Evolutionary conservation across 441 rosid species (phyloP), one percentile per base, ranked within the genome.

Genomic region (Gossypium armourianum): DNA sequence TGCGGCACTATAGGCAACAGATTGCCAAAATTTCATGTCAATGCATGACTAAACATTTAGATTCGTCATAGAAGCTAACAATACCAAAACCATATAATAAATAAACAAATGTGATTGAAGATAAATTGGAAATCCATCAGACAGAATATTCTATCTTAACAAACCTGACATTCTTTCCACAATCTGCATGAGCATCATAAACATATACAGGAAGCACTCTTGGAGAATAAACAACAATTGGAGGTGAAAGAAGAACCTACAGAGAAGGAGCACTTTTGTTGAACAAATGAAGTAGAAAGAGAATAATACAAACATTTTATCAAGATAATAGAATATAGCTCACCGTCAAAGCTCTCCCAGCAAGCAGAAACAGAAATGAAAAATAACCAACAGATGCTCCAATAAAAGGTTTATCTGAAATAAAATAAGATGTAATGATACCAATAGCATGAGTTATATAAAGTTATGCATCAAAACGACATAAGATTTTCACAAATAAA

Each of bases 341-440:
- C 81, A 96, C 99, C 23, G 98, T 93, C 77, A 96, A 79, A 70
- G 97, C 98, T 79, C 98, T 88, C 82, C 99, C 98, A 76, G 97
- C 97, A 75, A 93, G 86, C 75, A 96, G 96, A 86, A 90, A 90
- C 72, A 96, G 75, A 74, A 96, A 91, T 2, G 99, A 79, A 78
- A 96, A 96, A 77, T 96, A 96, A 77, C 98, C 99, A 76, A 96
- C 97, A 77, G 98, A 96, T 72, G 99, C 98, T 80, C 99, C 99
- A 81, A 90, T 93, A 86, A 96, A 96, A 71, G 99, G 84, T 82
- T 81, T 96, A 13, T 80, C 99, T 96, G 86, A 77, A 76, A 52
- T 62, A 73, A 70, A 66, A 61, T 12, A 50, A 62, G 57, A 47
- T 28, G 23, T 36, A 13, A 59, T 24, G 62, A 63, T 23, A 55